These are phyloP conservation scores for Schwanniomyces polymorphus DNA, from an alignment of 805 yeast genomes.

Conservation along the genomic window DNA sequence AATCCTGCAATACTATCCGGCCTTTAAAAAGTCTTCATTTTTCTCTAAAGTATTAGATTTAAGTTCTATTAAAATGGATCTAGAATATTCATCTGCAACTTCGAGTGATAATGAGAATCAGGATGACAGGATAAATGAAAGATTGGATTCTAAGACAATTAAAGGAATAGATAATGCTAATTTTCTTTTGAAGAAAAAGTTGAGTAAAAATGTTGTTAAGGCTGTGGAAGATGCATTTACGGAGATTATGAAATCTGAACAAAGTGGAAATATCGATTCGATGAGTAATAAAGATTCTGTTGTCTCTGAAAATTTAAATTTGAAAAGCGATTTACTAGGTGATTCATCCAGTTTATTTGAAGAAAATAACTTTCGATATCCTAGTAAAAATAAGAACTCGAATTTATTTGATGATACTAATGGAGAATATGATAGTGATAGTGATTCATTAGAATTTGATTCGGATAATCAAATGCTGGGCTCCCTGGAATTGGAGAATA, in stretches of 20 bases:
- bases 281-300: neutral
- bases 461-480: slow-evolving; percentile 17
- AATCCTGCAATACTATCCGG: slow-evolving; percentile 45
- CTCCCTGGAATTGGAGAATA: slow-evolving; percentile 13
- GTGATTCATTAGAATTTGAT: slow-evolving; percentile 26
- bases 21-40: slow-evolving; percentile 57
- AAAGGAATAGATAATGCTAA: neutral
- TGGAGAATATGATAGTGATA: slow-evolving; percentile 34
- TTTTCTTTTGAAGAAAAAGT: slow-evolving; percentile 1
- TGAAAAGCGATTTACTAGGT: slow-evolving; percentile 20
- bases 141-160: neutral
- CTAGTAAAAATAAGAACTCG: slow-evolving; percentile 16
- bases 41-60: slow-evolving; percentile 53
- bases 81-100: neutral
- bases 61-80: slow-evolving; percentile 12
- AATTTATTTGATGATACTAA: slow-evolving; percentile 35
- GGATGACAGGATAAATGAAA: neutral
- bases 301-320: slow-evolving; percentile 1
- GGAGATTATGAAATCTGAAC: slow-evolving; percentile 47
- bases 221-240: slow-evolving; percentile 71
- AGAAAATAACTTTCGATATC: slow-evolving; percentile 8
- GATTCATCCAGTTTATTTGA: slow-evolving; percentile 34
- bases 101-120: slow-evolving; percentile 3
- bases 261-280: neutral
- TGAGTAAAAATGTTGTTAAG: slow-evolving; percentile 38